These are phyloP conservation scores for Limonium bicolor DNA, from an alignment of 148 eudicot genomes.

Conservation along the genomic window DNA sequence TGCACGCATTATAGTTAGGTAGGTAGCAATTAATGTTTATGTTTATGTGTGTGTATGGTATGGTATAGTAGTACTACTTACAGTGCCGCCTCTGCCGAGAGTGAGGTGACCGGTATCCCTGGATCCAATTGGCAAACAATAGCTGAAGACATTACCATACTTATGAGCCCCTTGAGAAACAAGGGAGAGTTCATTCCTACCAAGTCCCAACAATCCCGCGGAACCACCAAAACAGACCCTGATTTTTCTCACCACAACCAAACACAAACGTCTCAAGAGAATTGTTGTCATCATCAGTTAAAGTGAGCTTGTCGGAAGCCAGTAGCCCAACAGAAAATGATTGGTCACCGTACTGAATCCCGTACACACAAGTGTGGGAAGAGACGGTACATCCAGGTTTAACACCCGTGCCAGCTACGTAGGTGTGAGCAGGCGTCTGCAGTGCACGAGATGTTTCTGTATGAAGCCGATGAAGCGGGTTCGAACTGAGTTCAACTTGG, in stretches of 20 bases:
- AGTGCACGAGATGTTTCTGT: constrained; percentile 36
- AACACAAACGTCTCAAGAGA: constrained; percentile 5
- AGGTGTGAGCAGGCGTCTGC: constrained; percentile 35
- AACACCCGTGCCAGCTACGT: constrained; percentile 31
- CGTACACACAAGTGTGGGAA: constrained; percentile 35
- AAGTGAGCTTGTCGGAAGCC: constrained; percentile 3
- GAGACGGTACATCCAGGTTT: constrained; percentile 38
- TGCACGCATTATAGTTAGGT: no score
- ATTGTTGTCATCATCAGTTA: neutral
- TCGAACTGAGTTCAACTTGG: constrained; percentile 39
- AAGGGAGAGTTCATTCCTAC: constrained; percentile 3
- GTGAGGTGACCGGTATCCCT: constrained; percentile 10
- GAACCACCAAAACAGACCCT: constrained; percentile 9
- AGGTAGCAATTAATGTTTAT: no score
- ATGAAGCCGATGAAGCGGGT: constrained; percentile 34
- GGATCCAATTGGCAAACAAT: constrained; percentile 7
- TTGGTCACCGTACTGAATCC: constrained; percentile 51
- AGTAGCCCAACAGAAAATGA: constrained; percentile 42
- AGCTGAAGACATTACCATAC: constrained; percentile 13
- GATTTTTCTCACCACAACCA: constrained; percentile 15
- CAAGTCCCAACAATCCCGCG: constrained; percentile 15
- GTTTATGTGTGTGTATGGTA: no score
- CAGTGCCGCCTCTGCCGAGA: constrained; percentile 4
- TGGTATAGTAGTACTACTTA: constrained; percentile 1
- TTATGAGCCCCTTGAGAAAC: constrained; percentile 9